Conservation (phyloP, 768 basidiomycete genomes). For the Termitomyces titanicus region DNA sequence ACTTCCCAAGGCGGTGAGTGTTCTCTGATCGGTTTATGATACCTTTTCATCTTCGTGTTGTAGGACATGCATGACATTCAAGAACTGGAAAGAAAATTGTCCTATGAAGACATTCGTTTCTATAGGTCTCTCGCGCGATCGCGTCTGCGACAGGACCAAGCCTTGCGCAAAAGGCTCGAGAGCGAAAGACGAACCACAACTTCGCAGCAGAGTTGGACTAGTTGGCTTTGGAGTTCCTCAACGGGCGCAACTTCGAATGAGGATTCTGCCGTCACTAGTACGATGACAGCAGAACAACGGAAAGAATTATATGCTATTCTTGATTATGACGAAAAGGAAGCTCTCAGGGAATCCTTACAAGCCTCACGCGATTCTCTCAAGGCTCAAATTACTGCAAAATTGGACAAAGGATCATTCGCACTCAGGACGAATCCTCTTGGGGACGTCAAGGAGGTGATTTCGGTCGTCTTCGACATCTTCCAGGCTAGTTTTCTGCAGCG, state of each 20-base stretch:
- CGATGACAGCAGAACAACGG: slow-evolving; percentile 88
- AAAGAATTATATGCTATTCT: slow-evolving; percentile 86
- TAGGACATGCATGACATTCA: slow-evolving; percentile 56
- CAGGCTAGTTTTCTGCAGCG: slow-evolving; percentile 81
- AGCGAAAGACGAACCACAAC: slow-evolving; percentile 55
- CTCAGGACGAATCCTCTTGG: slow-evolving; percentile 74
- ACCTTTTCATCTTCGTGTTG: slow-evolving; percentile 1
- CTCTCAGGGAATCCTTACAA: slow-evolving; percentile 66
- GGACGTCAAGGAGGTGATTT: slow-evolving; percentile 66
- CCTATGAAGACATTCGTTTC: slow-evolving; percentile 94
- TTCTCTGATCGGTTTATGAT: not conserved
- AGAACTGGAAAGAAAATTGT: slow-evolving; percentile 73
- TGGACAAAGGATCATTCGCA: slow-evolving; percentile 86
- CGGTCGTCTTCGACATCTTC: slow-evolving; percentile 84
- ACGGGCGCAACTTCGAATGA: slow-evolving; percentile 33
- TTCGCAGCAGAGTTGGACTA: slow-evolving; percentile 54
- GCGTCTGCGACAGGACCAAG: slow-evolving; percentile 80
- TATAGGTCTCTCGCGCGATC: slow-evolving; percentile 95
- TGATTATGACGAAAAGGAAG: slow-evolving; percentile 87
- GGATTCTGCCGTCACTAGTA: slow-evolving; percentile 55
- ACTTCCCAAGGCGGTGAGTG: slow-evolving; percentile 51
- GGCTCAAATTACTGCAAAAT: slow-evolving; percentile 66
- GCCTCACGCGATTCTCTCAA: slow-evolving; percentile 78
- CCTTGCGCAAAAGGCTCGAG: slow-evolving; percentile 64
- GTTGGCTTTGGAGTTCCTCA: slow-evolving; percentile 83